phyloP scores from a whole-genome alignment of 371 early-diverging fungal genomes.

The Blakeslea trispora region DNA sequence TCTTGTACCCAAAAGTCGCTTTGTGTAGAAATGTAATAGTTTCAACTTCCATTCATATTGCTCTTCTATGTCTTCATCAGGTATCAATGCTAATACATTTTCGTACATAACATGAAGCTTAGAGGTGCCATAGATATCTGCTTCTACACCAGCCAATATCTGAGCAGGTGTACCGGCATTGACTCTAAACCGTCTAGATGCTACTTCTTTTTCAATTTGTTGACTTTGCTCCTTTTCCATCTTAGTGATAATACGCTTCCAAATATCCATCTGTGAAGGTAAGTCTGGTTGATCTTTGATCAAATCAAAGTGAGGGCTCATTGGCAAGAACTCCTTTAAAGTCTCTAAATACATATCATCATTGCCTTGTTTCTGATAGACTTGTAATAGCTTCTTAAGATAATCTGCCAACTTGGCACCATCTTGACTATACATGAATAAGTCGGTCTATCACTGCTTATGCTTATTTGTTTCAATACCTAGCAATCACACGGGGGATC shows the following conservation, averaged over 20 bases:
- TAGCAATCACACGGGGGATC: conserved; percentile 30
- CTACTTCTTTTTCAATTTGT: conserved; percentile 63
- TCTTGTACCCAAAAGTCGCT: conserved; percentile 25
- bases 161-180: conserved; percentile 65
- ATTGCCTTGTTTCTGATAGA: conserved; percentile 47
- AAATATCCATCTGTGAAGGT: conserved; percentile 56
- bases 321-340: conserved; percentile 57
- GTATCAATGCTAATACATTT: conserved; percentile 35
- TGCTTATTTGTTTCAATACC: conserved; percentile 20
- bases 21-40: conserved; percentile 30
- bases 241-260: conserved; percentile 54
- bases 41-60: conserved; percentile 28
- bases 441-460: background rate
- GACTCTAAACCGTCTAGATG: conserved; percentile 68
- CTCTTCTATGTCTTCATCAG: conserved; percentile 20
- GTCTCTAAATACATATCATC: conserved; percentile 48
- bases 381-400: conserved; percentile 56
- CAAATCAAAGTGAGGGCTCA: conserved; percentile 48
- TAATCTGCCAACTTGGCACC: conserved; percentile 61
- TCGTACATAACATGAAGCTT: conserved; percentile 52
- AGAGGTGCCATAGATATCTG: conserved; percentile 62
- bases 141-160: conserved; percentile 57
- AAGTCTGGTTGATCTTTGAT: conserved; percentile 43
- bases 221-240: conserved; percentile 62
- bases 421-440: conserved; percentile 39